Base-by-base conservation (phyloP, 2,329 filamentous ascomycete genomes). In the Hypomyces perniciosus region DNA sequence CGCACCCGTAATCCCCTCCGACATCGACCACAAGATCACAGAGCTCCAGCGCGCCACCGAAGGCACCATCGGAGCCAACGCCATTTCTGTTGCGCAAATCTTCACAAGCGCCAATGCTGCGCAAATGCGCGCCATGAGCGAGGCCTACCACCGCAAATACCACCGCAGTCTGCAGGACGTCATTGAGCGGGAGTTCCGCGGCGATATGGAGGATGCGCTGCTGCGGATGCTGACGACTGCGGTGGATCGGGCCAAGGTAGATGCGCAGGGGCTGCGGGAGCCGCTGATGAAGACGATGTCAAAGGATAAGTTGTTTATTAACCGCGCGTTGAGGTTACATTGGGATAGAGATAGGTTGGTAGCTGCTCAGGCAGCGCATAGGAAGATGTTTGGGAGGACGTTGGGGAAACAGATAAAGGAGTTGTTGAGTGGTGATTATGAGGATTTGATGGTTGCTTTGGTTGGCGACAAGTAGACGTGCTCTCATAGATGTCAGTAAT, bases 41-140 rank as follows among this genome's bases (percentile, higher is more conserved):
- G 63, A 66, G 33, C 56, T 70, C 0, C 65, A 68, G 27, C 61
- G 59, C 9, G 60, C 62, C 1, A 68, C 65, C 2, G 65, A 69
- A 46, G 65, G 64, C 39, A 59, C 44, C 2, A 56, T 62, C 9
- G 63, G 65, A 5, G 61, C 44, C 65, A 66, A 31, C 55, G 59
- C n/a, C 35, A 28, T 42, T 49, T 52, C 60, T 1, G 65, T 70
- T 2, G 61, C 61, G 0, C 61, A 68, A 40, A 63, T 69, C 12
- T 61, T 70, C 4, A 58, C 59, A 4, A 61, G 53, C 44, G 58
- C 57, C 57, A 69, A 70, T 57, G 55, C 61, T 44, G 48, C 59
- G 38, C 60, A 70, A 54, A 41, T 73, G 48, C 55, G 33, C 6
- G 58, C 65, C 28, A 56, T 68, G 8, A 53, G 52, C 55, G 51